Base-by-base conservation (phyloP, 2,329 filamentous ascomycete genomes). In the Gaeumannomyces sp. region DNA sequence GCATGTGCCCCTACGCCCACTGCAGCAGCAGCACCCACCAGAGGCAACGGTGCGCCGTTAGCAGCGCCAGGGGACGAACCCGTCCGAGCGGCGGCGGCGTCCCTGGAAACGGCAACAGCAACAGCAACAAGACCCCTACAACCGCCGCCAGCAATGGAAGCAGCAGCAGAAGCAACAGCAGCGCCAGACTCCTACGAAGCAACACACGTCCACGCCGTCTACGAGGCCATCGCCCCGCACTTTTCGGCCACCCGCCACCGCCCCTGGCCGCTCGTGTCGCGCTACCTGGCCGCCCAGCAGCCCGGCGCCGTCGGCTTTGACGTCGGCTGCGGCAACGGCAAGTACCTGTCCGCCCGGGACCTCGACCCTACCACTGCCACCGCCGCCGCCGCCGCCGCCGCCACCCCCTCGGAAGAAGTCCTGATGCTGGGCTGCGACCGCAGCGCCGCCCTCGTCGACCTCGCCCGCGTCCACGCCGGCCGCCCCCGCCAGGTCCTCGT, bases 241-340 rank as follows among this genome's bases (percentile, higher is more conserved):
- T 95, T 95, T 79, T 93, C 90, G 16, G 86, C 89, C 22, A 94
- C 91, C 28, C 85, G 87, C 67, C 85, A 89, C 79, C 87, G 87
- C 86, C 93, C 95, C 67, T 99, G 95, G 95, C 95, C 95, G 28
- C 89, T 96, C 70, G 91, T 98, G 65, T 86, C 93, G 68, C 80
- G 81, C 50, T 98, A 97, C 75, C 84, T 98, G 50, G 78, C 81
- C 62, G 79, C 80, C 38, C 84, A 90, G 61, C 74, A 82, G 0
- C 78, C 87, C 16, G 94, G 93, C 31, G 85, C 91, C 62, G 78
- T 98, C 65, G 95, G 95, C 13, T 82, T 97, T 38, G 95, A 99
- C 76, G 83, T 98, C 65, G 95, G 95, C 67, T 98, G 95, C 77
- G 95, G 95, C 66, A 99, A 99, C 78, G 95, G 95, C 70, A 98